Base-by-base conservation (phyloP, 1,284 basidiomycete genomes). In the Cutaneotrichosporon curvatum region DNA sequence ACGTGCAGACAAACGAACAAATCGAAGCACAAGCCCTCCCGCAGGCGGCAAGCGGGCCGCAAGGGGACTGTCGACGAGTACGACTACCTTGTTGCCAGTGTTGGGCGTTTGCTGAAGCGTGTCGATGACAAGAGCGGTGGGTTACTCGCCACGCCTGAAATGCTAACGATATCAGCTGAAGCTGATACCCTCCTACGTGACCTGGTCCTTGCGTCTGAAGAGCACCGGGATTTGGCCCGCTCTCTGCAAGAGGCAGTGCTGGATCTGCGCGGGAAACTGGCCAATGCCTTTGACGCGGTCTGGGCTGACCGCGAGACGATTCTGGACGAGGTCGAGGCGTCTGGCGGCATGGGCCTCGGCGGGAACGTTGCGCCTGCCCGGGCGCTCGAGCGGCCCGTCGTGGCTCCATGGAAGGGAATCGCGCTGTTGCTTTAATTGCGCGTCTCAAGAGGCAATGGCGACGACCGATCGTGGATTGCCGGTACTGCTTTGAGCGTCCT, bases 11-110 rank as follows among this genome's bases (percentile, higher is more conserved):
- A 61, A 47, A 59, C 57, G 39, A 51, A 53, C 51, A 56, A 58
- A 44, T 59, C 61, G 14, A 84, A 81, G 81, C 83, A 30, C 79
- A 84, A 54, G 84, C 81, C 32, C 21, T 57, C 56, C 81, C 86
- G 68, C 47, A 94, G 92, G 65, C 78, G 85, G 16, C 86, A 84
- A 5, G 85, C 84, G 0, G 94, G 95, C 0, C 76, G 85, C 48
- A 97, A 95, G 68, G 95, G 95, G 2, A 95, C 90, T 0, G 84
- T 95, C 0, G 91, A 95, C 63, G 95, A 99, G 69, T 92, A 97
- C 73, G 88, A 91, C 63, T 98, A 99, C 62, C 79, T 98, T 4
- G 78, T 97, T 38, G 82, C 79, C 38, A 89, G 86, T 4, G 70
- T 96, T 40, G 78, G 79, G 1, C 88, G 94, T 60, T 76, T 96